phyloP scores from a whole-genome alignment of 805 yeast genomes.

The Deakozyma indianensis region DNA sequence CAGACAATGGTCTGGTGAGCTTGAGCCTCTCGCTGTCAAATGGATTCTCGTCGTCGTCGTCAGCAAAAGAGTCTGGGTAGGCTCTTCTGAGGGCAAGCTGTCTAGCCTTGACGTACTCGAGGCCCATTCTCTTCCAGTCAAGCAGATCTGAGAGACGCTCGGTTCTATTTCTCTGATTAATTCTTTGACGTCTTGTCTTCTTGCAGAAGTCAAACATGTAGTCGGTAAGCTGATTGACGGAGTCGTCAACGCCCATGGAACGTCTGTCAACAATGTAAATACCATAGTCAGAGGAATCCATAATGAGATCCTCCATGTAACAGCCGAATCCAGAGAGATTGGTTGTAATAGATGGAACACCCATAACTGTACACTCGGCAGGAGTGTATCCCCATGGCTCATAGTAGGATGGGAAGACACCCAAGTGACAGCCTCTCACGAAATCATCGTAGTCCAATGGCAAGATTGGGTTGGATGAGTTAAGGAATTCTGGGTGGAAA shows the following conservation, averaged over 20 bases:
- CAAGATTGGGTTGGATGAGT: constrained; percentile 85
- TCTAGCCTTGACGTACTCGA: constrained; percentile 90
- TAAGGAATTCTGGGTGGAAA: constrained; percentile 95
- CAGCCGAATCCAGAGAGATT: constrained; percentile 95
- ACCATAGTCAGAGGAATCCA: constrained; percentile 88
- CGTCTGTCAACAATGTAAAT: constrained; percentile 94
- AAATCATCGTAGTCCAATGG: constrained; percentile 93
- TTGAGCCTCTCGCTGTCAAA: constrained; percentile 28
- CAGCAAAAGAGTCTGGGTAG: constrained; percentile 64
- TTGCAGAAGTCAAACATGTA: constrained; percentile 80
- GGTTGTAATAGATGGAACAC: constrained; percentile 94
- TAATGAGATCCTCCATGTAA: constrained; percentile 95
- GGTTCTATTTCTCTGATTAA: constrained; percentile 93
- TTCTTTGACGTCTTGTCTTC: constrained; percentile 91
- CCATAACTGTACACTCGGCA: constrained; percentile 99
- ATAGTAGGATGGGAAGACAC: constrained; percentile 95
- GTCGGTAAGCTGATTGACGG: constrained; percentile 77
- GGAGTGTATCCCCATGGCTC: constrained; percentile 99
- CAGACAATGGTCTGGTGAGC: constrained; percentile 81
- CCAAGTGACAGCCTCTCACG: constrained; percentile 94
- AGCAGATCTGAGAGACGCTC: constrained; percentile 84
- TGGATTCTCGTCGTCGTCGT: constrained; percentile 20
- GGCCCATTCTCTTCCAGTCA: constrained; percentile 98
- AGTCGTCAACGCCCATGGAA: constrained; percentile 81
- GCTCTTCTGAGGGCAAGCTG: constrained; percentile 85